These are phyloP conservation scores for Chlorociboria aeruginascens DNA, from an alignment of 495 filamentous ascomycete genomes.

Conservation along the genomic window DNA sequence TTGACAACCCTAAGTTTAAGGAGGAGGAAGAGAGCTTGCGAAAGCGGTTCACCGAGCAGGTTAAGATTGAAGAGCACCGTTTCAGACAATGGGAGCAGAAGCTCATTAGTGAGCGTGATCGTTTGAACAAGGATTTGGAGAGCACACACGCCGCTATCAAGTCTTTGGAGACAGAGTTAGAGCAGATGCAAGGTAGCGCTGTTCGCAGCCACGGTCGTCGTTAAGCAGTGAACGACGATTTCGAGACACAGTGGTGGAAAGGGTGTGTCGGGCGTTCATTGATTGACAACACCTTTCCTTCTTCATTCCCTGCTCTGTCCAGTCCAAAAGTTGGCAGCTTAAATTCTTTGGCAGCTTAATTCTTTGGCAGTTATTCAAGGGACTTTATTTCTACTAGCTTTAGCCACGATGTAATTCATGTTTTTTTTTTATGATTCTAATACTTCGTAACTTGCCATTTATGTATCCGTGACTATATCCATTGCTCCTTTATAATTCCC, in stretches of 20 bases:
- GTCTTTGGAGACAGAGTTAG: conserved; percentile 83
- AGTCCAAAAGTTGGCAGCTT: conserved; percentile 5
- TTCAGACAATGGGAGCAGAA: conserved; percentile 99
- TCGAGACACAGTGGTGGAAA: background rate
- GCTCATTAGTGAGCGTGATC: conserved; percentile 92
- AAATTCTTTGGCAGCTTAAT: conserved; percentile 12
- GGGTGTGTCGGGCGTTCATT: conserved; percentile 2
- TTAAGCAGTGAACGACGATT: conserved; percentile 31
- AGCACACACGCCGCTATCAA: conserved; percentile 97
- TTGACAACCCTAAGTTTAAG: conserved; percentile 99
- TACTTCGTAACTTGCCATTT: background rate
- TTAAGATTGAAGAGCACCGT: conserved; percentile 97
- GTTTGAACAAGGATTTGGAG: conserved; percentile 98
- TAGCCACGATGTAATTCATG: conserved; percentile 37
- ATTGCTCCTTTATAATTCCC: background rate
- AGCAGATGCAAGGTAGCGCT: conserved; percentile 82
- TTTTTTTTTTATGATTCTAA: conserved; percentile 14
- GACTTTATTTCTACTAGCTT: conserved; percentile 18
- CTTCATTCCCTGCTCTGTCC: conserved; percentile 5
- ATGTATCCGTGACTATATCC: background rate
- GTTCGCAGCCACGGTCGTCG: conserved; percentile 93
- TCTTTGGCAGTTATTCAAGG: conserved; percentile 1
- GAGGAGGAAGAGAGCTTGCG: conserved; percentile 95
- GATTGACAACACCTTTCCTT: conserved; percentile 11
- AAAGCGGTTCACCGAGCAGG: conserved; percentile 98